Evolutionary conservation across 2,329 filamentous ascomycete species (phyloP), one percentile per base, ranked within the genome.

Genomic region (Rasamsonia emersonii): DNA sequence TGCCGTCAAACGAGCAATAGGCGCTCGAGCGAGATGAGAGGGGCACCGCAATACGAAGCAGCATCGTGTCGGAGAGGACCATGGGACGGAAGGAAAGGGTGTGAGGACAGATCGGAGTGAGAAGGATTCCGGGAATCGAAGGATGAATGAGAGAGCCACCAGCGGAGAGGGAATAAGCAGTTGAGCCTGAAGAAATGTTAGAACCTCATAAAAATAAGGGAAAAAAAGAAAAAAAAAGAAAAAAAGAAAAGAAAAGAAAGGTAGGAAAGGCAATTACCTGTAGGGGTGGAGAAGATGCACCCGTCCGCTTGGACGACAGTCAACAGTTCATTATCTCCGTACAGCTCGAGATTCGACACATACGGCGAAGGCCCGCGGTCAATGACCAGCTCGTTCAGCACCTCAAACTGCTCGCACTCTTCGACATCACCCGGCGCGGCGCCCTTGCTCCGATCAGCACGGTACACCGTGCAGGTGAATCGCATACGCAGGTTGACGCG

Each of bases 351-450:
- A 61, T 94, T 93, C 25, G 89, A 96, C 37, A 98, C 89, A 55
- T 96, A 98, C 13, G 89, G 88, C 10, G 85, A 93, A 50, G 91
- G 91, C 42, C 91, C 91, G 38, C 91, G 84, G 63, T 98, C 91
- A 49, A 98, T 96, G 58, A 98, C 89, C 31, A 98, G 78, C 64
- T 98, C 91, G 61, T 98, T 98, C 43, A 98, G 77, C 13, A 98
- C 89, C 64, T 98, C 91, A 43, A 95, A 96, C 50, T 94, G 88
- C 64, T 96, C 89, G 26, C 82, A 85, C 59, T 95, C 88, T 46
- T 91, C 81, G 44, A 80, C 73, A n/a, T 75, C 69, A 8, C 71
- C 73, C 2, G 65, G 53, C n/a, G 54, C 63, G 5, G 65, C 58
- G 9, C 57, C 59, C 24, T 62, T 58, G 32, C 53, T 61, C 5